Evolutionary conservation across 306 rosid genomes (phyloP).

Genomic region (Argentina anserina): DNA sequence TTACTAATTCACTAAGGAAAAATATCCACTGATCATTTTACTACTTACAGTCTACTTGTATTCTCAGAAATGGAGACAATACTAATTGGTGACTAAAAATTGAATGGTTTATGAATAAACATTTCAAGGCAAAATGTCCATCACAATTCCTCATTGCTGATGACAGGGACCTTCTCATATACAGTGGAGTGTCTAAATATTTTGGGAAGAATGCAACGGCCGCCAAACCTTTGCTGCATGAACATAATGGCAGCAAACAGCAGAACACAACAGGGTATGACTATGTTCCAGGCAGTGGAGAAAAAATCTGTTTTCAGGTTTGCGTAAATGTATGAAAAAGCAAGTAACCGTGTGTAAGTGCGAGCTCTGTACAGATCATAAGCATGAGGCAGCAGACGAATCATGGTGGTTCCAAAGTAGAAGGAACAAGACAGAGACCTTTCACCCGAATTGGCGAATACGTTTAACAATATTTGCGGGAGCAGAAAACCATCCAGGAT

Average conservation of each 20-base stretch:
- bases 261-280: conserved; percentile 56
- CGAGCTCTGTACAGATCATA: conserved; percentile 82
- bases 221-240: conserved; percentile 81
- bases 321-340: conserved; percentile 65
- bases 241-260: conserved; percentile 52
- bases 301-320: conserved; percentile 66
- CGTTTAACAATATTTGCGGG: conserved; percentile 69
- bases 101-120: background rate
- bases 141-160: conserved; percentile 71
- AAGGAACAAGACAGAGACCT: conserved; percentile 44
- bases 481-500: conserved; percentile 73
- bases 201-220: conserved; percentile 68
- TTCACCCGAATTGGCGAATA: conserved; percentile 46
- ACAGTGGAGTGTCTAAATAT: conserved; percentile 39
- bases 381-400: conserved; percentile 80
- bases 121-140: conserved; percentile 1
- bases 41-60: background rate
- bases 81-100: background rate
- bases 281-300: conserved; percentile 83
- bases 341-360: conserved; percentile 50
- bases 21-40: background rate
- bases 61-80: background rate
- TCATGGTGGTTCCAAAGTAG: conserved; percentile 64
- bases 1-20: background rate
- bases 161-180: conserved; percentile 70